phyloP scores from a whole-genome alignment of 1,284 basidiomycete species.

The Ceraceosorus guamensis region DNA sequence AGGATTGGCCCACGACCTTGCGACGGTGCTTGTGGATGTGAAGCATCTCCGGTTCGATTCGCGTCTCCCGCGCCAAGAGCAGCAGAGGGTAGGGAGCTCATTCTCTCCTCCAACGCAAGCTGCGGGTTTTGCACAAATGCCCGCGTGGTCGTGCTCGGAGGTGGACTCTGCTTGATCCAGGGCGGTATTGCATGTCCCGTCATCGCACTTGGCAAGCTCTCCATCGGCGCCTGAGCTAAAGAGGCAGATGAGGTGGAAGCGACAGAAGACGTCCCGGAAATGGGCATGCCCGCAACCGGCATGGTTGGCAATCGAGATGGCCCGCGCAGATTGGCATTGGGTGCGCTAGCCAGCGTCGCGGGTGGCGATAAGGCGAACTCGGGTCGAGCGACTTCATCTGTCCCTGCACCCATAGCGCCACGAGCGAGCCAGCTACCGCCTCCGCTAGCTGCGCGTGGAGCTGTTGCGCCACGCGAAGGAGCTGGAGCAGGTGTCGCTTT shows the following conservation, averaged over 20 bases:
- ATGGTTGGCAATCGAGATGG: slow-evolving; percentile 17
- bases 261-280: background rate
- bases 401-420: background rate
- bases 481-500: background rate
- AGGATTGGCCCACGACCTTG: no score
- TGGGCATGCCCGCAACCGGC: slow-evolving; percentile 8
- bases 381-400: background rate
- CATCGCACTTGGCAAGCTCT: no score
- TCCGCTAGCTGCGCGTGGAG: background rate
- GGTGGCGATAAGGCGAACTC: background rate
- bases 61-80: no score
- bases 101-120: no score
- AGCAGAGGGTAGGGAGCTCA: no score
- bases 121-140: no score
- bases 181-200: no score
- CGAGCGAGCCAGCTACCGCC: background rate
- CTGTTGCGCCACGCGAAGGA: background rate
- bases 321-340: slow-evolving; percentile 6
- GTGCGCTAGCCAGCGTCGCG: background rate
- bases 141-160: no score
- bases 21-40: no score
- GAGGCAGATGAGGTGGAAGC: background rate
- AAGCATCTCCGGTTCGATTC: no score
- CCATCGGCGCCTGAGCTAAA: background rate
- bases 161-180: no score